Percentiles rank a stretch among this genome's conserved stretches.
Evolutionary conservation across 257 asterid genomes (phyloP).

Genomic region (Knoxia roxburghii): DNA sequence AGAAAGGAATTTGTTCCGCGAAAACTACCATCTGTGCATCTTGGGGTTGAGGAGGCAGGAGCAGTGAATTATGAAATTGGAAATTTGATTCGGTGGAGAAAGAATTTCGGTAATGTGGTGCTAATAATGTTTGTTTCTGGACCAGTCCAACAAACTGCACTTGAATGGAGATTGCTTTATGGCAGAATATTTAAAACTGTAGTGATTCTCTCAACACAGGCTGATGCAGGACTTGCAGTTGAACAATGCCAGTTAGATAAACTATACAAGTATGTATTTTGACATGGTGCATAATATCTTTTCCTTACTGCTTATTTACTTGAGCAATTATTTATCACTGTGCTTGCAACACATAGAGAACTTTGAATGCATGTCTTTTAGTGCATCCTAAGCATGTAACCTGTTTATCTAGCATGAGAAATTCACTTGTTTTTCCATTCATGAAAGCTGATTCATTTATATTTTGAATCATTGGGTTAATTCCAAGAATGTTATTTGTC

Average conservation of each 20-base stretch:
- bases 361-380: not conserved
- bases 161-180: slow-evolving; percentile 94
- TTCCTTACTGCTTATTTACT: not conserved
- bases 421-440: too few species aligned
- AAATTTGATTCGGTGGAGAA: slow-evolving; percentile 85
- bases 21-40: slow-evolving; percentile 83
- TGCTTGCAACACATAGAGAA: not conserved
- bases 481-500: not conserved
- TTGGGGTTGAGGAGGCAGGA: slow-evolving; percentile 84
- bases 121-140: slow-evolving; percentile 83
- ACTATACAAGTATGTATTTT: slow-evolving; percentile 72
- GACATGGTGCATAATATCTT: slow-evolving; percentile 26
- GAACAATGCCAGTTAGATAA: slow-evolving; percentile 71
- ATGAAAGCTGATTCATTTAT: not conserved
- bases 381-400: not conserved
- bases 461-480: not conserved
- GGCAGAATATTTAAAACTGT: slow-evolving; percentile 97
- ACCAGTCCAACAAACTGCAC: slow-evolving; percentile 88
- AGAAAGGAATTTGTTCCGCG: slow-evolving; percentile 82
- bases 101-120: slow-evolving; percentile 81
- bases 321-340: not conserved
- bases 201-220: slow-evolving; percentile 61
- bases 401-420: not conserved
- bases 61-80: slow-evolving; percentile 88
- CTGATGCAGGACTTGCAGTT: slow-evolving; percentile 75